Conservation (phyloP, 2,329 filamentous ascomycete genomes). For the Exophiala sp. region DNA sequence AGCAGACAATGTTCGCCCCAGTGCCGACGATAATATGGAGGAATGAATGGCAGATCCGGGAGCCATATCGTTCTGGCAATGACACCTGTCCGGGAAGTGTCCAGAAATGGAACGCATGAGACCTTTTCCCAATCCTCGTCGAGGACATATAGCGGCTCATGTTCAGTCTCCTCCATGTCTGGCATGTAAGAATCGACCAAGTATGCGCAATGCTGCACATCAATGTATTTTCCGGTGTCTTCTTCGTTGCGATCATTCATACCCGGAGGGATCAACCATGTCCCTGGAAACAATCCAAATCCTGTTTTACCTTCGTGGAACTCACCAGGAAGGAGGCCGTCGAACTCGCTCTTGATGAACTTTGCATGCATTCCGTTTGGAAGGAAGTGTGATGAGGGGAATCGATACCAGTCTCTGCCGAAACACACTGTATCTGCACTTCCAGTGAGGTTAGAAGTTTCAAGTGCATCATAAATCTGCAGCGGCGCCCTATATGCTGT, state of each 20-base stretch:
- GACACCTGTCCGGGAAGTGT: constrained; percentile 68
- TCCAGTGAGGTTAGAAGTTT: constrained; percentile 50
- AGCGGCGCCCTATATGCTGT: constrained; percentile 83
- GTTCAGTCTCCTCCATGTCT: constrained; percentile 53
- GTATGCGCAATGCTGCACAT: constrained; percentile 72
- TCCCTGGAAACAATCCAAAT: constrained; percentile 74
- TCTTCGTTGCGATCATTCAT: constrained; percentile 93
- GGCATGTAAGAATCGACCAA: constrained; percentile 84
- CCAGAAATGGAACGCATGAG: constrained; percentile 74
- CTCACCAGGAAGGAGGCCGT: constrained; percentile 82
- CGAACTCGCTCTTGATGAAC: constrained; percentile 87
- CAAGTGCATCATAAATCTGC: constrained; percentile 51
- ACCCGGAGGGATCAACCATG: constrained; percentile 74
- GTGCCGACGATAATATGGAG: constrained; percentile 64
- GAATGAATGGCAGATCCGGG: constrained; percentile 67
- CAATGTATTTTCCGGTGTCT: constrained; percentile 78
- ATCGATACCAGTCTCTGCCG: constrained; percentile 97
- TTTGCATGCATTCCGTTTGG: constrained; percentile 80
- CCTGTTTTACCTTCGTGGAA: constrained; percentile 71
- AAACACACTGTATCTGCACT: constrained; percentile 74
- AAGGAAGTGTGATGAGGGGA: constrained; percentile 88
- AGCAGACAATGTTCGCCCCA: constrained; percentile 91
- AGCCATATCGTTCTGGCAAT: constrained; percentile 78
- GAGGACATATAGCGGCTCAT: constrained; percentile 76
- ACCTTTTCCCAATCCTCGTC: constrained; percentile 77